A percentile compares a stretch with the other conserved stretches of the same genome.
These are phyloP conservation scores for Penicillium argentinense DNA, from an alignment of 495 filamentous ascomycete genomes.

Conservation along the genomic window DNA sequence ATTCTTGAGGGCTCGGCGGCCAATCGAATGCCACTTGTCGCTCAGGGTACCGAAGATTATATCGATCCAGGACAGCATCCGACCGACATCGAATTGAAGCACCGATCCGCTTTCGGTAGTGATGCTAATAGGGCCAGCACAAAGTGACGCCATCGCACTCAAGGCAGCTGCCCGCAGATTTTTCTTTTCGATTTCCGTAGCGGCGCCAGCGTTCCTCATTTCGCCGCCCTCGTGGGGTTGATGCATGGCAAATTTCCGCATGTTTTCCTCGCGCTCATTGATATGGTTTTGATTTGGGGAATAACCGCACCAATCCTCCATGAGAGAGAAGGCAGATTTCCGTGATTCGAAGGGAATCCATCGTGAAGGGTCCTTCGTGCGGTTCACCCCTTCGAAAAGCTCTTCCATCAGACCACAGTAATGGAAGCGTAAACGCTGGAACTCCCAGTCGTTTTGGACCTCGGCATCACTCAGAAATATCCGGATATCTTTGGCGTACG, in stretches of 20 bases:
- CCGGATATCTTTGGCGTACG: conserved; percentile 88
- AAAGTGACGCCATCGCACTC: conserved; percentile 93
- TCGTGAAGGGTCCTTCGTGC: conserved; percentile 76
- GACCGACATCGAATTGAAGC: conserved; percentile 85
- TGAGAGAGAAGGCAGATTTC: conserved; percentile 89
- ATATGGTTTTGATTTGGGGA: conserved; percentile 88
- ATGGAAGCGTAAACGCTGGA: conserved; percentile 85
- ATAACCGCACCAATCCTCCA: conserved; percentile 99
- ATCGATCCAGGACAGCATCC: conserved; percentile 92
- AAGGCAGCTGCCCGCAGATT: conserved; percentile 87
- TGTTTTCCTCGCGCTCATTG: conserved; percentile 78
- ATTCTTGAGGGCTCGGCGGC: conserved; percentile 85
- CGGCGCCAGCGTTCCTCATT: conserved; percentile 72
- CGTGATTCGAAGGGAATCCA: conserved; percentile 97
- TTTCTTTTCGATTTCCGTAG: conserved; percentile 94
- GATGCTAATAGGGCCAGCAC: conserved; percentile 86
- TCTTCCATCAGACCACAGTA: conserved; percentile 94
- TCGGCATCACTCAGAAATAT: conserved; percentile 91
- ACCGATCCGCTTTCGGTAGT: conserved; percentile 79
- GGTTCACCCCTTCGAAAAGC: conserved; percentile 87
- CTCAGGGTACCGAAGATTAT: conserved; percentile 87
- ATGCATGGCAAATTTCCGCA: conserved; percentile 77
- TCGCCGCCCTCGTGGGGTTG: conserved; percentile 65
- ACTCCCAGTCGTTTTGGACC: conserved; percentile 94
- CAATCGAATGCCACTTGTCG: conserved; percentile 90